Evolutionary conservation across 306 rosid species (phyloP).

Genomic region (Pyrus communis): DNA sequence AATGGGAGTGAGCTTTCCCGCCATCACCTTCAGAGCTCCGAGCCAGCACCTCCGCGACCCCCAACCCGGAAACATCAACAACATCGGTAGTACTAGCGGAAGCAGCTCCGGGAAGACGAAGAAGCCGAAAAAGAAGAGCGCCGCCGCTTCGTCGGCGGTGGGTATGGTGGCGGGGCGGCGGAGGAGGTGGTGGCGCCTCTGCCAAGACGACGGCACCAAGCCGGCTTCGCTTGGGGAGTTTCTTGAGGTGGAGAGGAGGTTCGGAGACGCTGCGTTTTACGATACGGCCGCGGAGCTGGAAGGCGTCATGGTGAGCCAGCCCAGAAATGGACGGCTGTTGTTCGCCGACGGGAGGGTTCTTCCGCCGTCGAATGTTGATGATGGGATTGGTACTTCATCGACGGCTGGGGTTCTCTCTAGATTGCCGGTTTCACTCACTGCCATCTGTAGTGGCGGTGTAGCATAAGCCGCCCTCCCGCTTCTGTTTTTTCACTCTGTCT

Average conservation of each 20-base stretch:
- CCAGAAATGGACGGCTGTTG: constrained; percentile 44
- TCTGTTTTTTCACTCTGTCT: neutral
- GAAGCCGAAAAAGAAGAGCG: constrained; percentile 37
- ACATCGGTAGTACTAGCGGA: neutral
- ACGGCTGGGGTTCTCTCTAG: constrained; percentile 48
- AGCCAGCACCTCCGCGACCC: constrained; percentile 61
- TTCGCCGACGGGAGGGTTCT: constrained; percentile 83
- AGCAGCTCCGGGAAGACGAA: constrained; percentile 26
- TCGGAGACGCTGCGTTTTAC: constrained; percentile 72
- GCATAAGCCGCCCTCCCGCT: constrained; percentile 21
- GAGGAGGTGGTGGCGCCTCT: constrained; percentile 87
- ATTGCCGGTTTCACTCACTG: constrained; percentile 63
- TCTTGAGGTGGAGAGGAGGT: constrained; percentile 84
- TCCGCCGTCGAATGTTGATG: constrained; percentile 56
- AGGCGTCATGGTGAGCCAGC: constrained; percentile 47
- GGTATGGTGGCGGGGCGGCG: constrained; percentile 41
- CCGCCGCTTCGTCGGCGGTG: constrained; percentile 4
- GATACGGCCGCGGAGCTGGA: constrained; percentile 84
- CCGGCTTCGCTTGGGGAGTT: constrained; percentile 83
- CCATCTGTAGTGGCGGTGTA: constrained; percentile 73
- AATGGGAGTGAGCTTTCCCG: constrained; percentile 88
- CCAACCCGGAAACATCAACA: constrained; percentile 13
- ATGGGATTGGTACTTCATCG: constrained; percentile 23
- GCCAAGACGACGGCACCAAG: constrained; percentile 58
- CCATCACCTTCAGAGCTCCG: constrained; percentile 73